Conservation (phyloP, 257 asterid genomes). For the Jaltomata sinuosa region DNA sequence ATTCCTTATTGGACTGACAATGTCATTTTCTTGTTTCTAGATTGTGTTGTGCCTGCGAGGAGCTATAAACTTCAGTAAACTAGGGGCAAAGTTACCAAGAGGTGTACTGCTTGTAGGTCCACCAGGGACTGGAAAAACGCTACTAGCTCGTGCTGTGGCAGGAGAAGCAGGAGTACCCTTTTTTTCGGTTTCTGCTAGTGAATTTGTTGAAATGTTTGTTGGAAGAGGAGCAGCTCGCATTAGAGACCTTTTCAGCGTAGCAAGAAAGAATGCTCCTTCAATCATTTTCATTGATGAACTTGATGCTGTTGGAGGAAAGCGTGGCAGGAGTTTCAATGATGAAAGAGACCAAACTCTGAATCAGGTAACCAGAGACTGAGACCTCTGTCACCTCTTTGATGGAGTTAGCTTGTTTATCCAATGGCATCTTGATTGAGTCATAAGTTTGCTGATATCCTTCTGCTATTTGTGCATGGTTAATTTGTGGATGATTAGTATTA, state of each 20-base stretch:
- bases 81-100: conserved; percentile 90
- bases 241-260: conserved; percentile 77
- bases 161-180: conserved; percentile 98
- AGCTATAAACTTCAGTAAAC: conserved; percentile 73
- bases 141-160: conserved; percentile 96
- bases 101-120: conserved; percentile 99
- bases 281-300: conserved; percentile 93
- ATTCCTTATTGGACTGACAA: background rate
- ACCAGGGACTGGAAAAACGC: conserved; percentile 94
- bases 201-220: conserved; percentile 90
- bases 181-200: conserved; percentile 95
- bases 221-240: conserved; percentile 99
- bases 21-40: conserved; percentile 23
- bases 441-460: background rate
- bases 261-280: conserved; percentile 89
- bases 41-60: conserved; percentile 90
- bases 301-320: conserved; percentile 97
- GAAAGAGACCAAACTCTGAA: conserved; percentile 96
- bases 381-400: background rate
- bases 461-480: background rate
- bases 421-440: background rate
- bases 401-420: background rate
- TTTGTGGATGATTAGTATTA: background rate
- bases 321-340: conserved; percentile 94
- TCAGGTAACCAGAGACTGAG: conserved; percentile 42